Percentiles rank a stretch among this genome's conserved stretches.
Conservation (phyloP, 441 rosid species). For the Macaranga tanarius region DNA sequence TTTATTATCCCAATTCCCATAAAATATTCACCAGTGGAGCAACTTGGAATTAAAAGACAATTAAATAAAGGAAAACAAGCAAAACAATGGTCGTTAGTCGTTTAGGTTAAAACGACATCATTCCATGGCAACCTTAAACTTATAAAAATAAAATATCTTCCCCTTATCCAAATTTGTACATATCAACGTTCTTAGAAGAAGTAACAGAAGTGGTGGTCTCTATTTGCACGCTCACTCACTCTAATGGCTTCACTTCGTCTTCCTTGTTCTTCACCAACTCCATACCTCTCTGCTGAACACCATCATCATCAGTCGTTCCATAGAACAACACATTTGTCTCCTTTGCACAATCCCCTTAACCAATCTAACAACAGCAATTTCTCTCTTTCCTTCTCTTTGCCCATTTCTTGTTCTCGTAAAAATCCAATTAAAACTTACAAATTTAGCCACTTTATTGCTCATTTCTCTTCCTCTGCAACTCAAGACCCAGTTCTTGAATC, state of each 20-base stretch:
- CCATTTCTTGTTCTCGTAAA: constrained; percentile 5
- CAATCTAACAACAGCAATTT: constrained; percentile 3
- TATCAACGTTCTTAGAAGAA: neutral
- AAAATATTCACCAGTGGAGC: too few relatives aligned
- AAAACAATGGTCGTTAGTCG: neutral
- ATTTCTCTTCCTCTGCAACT: constrained; percentile 43
- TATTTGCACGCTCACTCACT: neutral
- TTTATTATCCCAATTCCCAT: neutral
- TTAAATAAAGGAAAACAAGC: neutral
- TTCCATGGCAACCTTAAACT: neutral
- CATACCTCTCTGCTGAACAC: constrained; percentile 19
- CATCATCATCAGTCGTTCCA: constrained; percentile 21
- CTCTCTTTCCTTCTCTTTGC: constrained; percentile 19
- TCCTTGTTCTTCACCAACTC: constrained; percentile 32
- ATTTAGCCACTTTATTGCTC: constrained; percentile 19
- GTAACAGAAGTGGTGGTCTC: neutral
- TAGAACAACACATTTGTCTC: constrained; percentile 24
- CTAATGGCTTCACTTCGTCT: constrained; percentile 55
- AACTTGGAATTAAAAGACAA: neutral
- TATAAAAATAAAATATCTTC: neutral
- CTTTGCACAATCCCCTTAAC: constrained; percentile 17
- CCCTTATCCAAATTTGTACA: constrained; percentile 8
- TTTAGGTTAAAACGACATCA: constrained; percentile 1
- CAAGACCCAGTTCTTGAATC: constrained; percentile 36
- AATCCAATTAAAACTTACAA: constrained; percentile 29